A percentile compares a stretch with the other conserved stretches of the same genome.
phyloP scores from a whole-genome alignment of 306 rosid species.

The Cicer chorassanicum region DNA sequence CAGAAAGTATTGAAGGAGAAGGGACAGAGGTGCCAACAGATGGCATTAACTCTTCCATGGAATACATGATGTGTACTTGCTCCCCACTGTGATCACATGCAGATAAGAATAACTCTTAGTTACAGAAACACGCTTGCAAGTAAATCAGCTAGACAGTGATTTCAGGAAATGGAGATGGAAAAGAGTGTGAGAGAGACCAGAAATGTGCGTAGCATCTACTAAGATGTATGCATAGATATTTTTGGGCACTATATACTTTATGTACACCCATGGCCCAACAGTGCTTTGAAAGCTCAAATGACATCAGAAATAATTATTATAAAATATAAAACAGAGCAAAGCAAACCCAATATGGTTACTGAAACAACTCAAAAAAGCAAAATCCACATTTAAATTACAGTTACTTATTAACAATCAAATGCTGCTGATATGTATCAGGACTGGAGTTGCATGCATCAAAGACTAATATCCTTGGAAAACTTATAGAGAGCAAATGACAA shows the following conservation, averaged over 20 bases:
- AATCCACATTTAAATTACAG: conserved; percentile 23
- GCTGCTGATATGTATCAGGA: conserved; percentile 18
- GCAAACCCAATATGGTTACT: conserved; percentile 21
- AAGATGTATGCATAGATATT: conserved; percentile 32
- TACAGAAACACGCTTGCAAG: conserved; percentile 21
- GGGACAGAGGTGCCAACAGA: conserved; percentile 90
- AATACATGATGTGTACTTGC: conserved; percentile 81
- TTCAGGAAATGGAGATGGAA: conserved; percentile 22
- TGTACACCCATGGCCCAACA: conserved; percentile 18
- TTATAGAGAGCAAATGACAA: conserved; percentile 32
- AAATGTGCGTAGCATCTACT: conserved; percentile 15
- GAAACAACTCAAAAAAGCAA: conserved; percentile 27
- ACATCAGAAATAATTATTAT: not conserved
- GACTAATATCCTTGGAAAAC: conserved; percentile 22
- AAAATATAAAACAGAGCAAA: conserved; percentile 23
- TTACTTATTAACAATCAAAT: conserved; percentile 33
- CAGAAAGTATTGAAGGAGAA: conserved; percentile 80
- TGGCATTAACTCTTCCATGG: conserved; percentile 95
- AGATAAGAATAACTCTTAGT: conserved; percentile 46
- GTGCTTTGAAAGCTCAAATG: conserved; percentile 35
- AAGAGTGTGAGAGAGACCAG: not conserved
- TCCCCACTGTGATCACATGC: conserved; percentile 68
- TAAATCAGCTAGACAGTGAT: conserved; percentile 28
- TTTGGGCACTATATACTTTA: conserved; percentile 26
- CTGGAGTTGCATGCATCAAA: conserved; percentile 16